A percentile compares a stretch with the other conserved stretches of the same genome.
Conservation (phyloP, 1,284 basidiomycete species). For the Rhodotorula mucilaginosa region DNA sequence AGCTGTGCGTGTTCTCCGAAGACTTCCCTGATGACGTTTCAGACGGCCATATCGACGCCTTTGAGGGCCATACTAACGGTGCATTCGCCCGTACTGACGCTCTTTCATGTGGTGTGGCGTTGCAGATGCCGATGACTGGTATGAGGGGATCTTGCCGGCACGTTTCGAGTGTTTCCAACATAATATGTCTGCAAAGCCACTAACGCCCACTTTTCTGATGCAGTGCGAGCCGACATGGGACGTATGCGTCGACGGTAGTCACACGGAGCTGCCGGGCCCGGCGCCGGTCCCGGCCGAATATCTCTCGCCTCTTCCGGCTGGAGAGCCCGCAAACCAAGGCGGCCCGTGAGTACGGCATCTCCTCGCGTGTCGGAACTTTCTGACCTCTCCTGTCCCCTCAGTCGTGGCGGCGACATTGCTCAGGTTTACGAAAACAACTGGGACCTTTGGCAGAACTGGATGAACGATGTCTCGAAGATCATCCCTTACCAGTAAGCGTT, state of each 20-base stretch:
- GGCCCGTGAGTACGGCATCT: neutral
- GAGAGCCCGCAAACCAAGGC: neutral
- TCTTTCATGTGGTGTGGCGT: no score
- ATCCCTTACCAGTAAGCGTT: slow-evolving; percentile 1
- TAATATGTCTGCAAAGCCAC: neutral
- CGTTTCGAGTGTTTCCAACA: neutral
- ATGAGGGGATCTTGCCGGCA: neutral
- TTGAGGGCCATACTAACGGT: neutral
- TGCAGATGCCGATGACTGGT: slow-evolving; percentile 3
- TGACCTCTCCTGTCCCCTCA: no score
- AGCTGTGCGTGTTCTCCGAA: slow-evolving; percentile 50
- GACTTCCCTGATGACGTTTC: slow-evolving; percentile 11
- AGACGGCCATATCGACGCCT: neutral
- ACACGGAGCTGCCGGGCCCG: slow-evolving; percentile 7
- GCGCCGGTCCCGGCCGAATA: slow-evolving; percentile 1
- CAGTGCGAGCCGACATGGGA: slow-evolving; percentile 25
- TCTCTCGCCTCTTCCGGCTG: slow-evolving; percentile 7
- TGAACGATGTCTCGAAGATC: neutral
- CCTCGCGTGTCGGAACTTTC: no score
- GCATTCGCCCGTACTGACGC: neutral
- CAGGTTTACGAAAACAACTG: slow-evolving; percentile 5
- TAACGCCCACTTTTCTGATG: slow-evolving; percentile 21
- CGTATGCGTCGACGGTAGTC: slow-evolving; percentile 45
- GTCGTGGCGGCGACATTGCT: slow-evolving; percentile 2
- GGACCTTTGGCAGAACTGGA: slow-evolving; percentile 5